These are phyloP conservation scores for Arthrocladium fulminans DNA, from an alignment of 2,329 filamentous ascomycete genomes.

Conservation along the genomic window DNA sequence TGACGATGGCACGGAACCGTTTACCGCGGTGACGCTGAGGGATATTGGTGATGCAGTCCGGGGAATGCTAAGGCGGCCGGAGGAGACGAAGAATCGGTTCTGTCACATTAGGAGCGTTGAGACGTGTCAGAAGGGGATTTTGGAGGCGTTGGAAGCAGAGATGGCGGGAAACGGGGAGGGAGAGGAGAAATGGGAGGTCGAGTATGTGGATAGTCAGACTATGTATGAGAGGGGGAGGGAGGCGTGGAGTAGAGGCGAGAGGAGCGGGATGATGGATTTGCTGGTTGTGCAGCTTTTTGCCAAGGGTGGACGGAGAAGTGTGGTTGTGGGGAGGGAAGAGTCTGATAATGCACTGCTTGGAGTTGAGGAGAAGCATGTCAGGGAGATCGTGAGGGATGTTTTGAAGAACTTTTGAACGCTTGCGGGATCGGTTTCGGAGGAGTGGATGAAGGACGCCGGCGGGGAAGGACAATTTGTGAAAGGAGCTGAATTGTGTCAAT, in stretches of 20 bases:
- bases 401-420: not conserved
- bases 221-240: conserved; percentile 5
- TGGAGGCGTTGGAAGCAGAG: not conserved
- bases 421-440: too few species aligned
- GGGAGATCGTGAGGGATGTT: not conserved
- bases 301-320: not conserved
- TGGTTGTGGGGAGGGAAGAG: conserved; percentile 1
- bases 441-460: too few species aligned
- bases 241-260: not conserved
- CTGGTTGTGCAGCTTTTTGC: conserved; percentile 5
- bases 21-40: not conserved
- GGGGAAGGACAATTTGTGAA: too few species aligned
- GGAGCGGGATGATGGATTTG: conserved; percentile 5
- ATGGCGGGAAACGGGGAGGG: not conserved
- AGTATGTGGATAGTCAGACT: not conserved
- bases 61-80: not conserved
- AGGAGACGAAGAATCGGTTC: conserved; percentile 1
- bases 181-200: not conserved
- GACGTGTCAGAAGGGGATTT: conserved; percentile 5
- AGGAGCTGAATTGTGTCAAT: too few species aligned
- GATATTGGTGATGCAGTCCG: conserved; percentile 6
- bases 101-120: conserved; percentile 4
- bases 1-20: conserved; percentile 1
- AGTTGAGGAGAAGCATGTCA: conserved; percentile 1
- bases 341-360: conserved; percentile 6